These are phyloP conservation scores for Eucalyptus erythrocorys DNA, from an alignment of 345 rosid species.

Conservation along the genomic window DNA sequence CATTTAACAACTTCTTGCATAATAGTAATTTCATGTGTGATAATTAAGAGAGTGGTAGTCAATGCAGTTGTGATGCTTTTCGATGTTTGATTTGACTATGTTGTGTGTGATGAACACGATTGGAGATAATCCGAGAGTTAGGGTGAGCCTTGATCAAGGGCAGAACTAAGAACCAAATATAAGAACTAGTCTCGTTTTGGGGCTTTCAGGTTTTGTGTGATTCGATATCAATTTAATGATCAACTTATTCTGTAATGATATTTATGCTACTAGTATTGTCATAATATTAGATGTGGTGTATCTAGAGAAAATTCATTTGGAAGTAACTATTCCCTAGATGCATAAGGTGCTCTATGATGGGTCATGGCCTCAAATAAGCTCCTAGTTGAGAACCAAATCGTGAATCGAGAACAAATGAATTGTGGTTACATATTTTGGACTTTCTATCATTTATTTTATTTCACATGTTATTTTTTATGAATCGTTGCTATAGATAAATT, in stretches of 20 bases:
- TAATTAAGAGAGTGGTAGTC: background rate
- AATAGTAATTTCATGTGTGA: background rate
- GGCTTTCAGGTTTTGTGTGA: rapidly evolving
- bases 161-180: too few species aligned
- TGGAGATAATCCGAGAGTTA: too few species aligned
- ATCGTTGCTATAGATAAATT: rapidly evolving
- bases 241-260: rapidly evolving
- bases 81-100: rapidly evolving
- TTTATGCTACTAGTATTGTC: too few species aligned
- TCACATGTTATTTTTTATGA: rapidly evolving
- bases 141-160: background rate
- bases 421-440: too few species aligned
- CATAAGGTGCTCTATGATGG: background rate
- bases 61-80: rapidly evolving
- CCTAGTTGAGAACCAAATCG: rapidly evolving
- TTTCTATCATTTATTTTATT: too few species aligned
- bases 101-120: background rate
- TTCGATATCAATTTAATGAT: background rate
- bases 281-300: rapidly evolving
- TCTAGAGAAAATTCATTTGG: too few species aligned
- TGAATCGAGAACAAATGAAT: rapidly evolving
- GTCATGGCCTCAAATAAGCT: rapidly evolving
- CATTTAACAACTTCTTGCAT: background rate
- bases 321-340: background rate
- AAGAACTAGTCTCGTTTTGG: too few species aligned